Evolutionary conservation across 164 flowering plant species (phyloP), one percentile per base, ranked within the genome.

Genomic region (grape (Vitis vinifera)): DNA sequence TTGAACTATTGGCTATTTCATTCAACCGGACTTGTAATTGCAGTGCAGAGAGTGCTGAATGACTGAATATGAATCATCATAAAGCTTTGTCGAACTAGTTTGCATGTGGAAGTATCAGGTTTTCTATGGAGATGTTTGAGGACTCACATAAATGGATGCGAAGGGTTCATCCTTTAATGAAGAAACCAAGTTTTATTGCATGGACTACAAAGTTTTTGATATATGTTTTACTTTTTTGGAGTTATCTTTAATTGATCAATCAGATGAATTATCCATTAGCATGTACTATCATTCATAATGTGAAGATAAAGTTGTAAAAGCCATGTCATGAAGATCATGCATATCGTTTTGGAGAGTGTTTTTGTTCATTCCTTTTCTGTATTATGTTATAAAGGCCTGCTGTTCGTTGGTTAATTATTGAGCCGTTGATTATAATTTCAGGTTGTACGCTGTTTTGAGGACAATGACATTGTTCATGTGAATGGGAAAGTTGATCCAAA

Each of bases 381-480:
- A 56, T 56, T 56, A 56, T 19, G 59, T 16, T 56, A 17, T 56
- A 56, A 56, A 56, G 59, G 59, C 27, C 10, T 37, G 12, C 15
- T 30, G 15, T 1, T 61, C 0, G 1, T 68, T 9, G 17, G 2
- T 50, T 19, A 69, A 13, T 31, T 57, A 10, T 57, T 5, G 3
- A 56, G 23, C 27, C 9, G 23, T 2, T 47, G 49, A 44, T 27
- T 61, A 19, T 67, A 55, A 53, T 55, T 66, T 27, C 83, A 93
- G 99, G 99, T 93, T 72, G 99, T 96, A 1, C 93, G 99, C 44
- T 96, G 99, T 83, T 96, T 96, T 83, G 99, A 96, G 78, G 99
- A 96, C 79, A 86, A 87, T 77, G 99, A 96, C 78, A 86, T 96
- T 79, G 76, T 96, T 74, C 99, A 96, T 84, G 99, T 96, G 64